Base-by-base conservation (phyloP, 2,329 filamentous ascomycete species). In the Neofusicoccum laricinum region DNA sequence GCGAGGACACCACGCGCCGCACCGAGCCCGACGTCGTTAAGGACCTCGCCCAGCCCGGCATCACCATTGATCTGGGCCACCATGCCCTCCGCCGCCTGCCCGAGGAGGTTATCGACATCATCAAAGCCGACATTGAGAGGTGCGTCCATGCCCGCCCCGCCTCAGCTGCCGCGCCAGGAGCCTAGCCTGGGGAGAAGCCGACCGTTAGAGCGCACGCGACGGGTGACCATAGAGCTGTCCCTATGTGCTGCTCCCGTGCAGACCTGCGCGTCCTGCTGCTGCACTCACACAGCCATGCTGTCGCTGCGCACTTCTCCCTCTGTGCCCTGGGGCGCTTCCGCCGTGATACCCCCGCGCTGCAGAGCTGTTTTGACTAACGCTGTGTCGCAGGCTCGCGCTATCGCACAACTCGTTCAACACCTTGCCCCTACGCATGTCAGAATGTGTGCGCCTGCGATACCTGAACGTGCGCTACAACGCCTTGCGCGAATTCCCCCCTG, bases 391-490 rank as follows among this genome's bases (percentile, higher is more conserved):
- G 70, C 85, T 94, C 61, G 91, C 91, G 57, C 81, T 94, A 68
- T 92, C 90, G n/a, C 90, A 93, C 78, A 93, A 93, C 75, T 87
- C 86, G 69, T 81, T 93, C 65, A 83, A 86, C 36, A 82, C 85
- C n/a, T 85, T 94, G 51, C 91, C 91, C 5, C 73, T 81, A 25
- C 85, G 90, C 62, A 90, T 93, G 70, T 84, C 88, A 40, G 90
- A 93, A 78, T 93, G 90, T 78, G 88, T 86, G 46, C 90, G 89
- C 57, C 79, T 94, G 66, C 88, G 90, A 67, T 94, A 94, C 74
- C 84, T 94, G 66, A 94, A 94, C 70, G 87, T 93, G 67, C 84
- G 90, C 73, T 90, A 90, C 77, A 94, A 93, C 73, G 82, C 86
- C 70, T 88, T 93, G 72, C 78, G 83, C 67, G 85, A 89, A 72